A percentile compares a stretch with the other conserved stretches of the same genome.
phyloP scores from a whole-genome alignment of 2,329 filamentous ascomycete genomes.

The Chrysosporium queenslandicum region DNA sequence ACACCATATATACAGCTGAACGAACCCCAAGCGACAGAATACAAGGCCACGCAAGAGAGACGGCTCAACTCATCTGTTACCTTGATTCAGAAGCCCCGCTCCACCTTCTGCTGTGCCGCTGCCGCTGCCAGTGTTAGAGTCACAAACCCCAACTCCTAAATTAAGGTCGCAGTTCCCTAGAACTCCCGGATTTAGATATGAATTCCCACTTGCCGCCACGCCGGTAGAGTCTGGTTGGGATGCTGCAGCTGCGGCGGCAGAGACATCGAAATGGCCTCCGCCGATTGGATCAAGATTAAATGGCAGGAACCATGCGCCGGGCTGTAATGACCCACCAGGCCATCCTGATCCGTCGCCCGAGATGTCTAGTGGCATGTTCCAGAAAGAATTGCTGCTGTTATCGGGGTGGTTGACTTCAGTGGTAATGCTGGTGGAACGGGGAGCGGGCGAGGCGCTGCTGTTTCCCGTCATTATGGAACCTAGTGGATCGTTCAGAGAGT shows the following conservation, averaged over 20 bases:
- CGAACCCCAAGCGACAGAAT: background rate
- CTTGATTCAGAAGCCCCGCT: background rate
- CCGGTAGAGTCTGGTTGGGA: background rate
- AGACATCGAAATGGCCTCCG: slow-evolving; percentile 11
- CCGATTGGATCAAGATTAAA: slow-evolving; percentile 70
- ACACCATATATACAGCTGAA: too few species aligned
- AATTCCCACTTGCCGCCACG: background rate
- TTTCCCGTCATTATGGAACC: slow-evolving; percentile 18
- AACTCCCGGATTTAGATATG: background rate
- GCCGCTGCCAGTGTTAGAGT: background rate
- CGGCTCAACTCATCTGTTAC: background rate
- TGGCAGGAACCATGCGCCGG: slow-evolving; percentile 79
- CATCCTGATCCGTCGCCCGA: slow-evolving; percentile 21
- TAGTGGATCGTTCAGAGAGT: slow-evolving; percentile 21
- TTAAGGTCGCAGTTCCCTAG: background rate
- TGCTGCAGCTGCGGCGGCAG: background rate
- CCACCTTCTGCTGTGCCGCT: background rate
- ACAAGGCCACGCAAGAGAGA: background rate
- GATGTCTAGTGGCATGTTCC: slow-evolving; percentile 30
- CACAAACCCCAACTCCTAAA: background rate
- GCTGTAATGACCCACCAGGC: slow-evolving; percentile 32
- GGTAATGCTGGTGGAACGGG: background rate
- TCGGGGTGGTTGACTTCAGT: background rate
- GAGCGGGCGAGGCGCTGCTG: background rate
- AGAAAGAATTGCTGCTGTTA: slow-evolving; percentile 23